Base-by-base conservation (phyloP, 495 filamentous ascomycete species). In the Podospora sp. region DNA sequence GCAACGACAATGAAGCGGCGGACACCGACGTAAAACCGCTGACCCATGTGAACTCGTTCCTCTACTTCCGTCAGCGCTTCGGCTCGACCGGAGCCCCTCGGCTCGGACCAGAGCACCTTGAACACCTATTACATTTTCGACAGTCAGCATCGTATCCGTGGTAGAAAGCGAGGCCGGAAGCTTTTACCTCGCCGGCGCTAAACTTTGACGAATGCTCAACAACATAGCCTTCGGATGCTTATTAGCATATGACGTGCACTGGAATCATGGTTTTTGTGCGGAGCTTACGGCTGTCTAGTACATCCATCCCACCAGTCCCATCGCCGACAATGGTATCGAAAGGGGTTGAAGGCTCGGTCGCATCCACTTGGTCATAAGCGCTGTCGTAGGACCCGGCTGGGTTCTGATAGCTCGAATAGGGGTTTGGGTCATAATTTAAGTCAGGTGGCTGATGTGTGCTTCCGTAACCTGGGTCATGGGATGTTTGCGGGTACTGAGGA, bases 1-100 rank as follows among this genome's bases (percentile, higher is more conserved):
- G 76, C 79, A 1, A 84, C 74, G 3, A 84, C 79, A 26, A 84
- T 80, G 50, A 83, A 83, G 20, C 82, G 78, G 0, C 82, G 79
- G 59, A 80, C 76, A 4, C 80, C 76, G 11, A 79, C 63, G 53
- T 81, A 81, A 22, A 83, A 81, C n/a, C 66, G 67, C 27, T 72
- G 56, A 1, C 79, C 79, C 29, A 69, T 66, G 1, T 68, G 49
- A 8, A 68, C 71, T 52, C 65, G 24, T 27, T 53, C 61, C 20
- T 20, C 20, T 6, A n/a, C 6, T 4, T 62, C 59, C 20, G 29
- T 40, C 8, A 7, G 72, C 14, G 74, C 66, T 7, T 74, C 71
- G 14, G 62, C 61, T 36, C 76, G 72, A 8, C 78, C 73, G 61
- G 73, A 72, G 4, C 81, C 80, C 1, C 70, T 68, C 18, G 82